phyloP scores from a whole-genome alignment of 2,329 filamentous ascomycete genomes.

The Arachnomyces sp. region DNA sequence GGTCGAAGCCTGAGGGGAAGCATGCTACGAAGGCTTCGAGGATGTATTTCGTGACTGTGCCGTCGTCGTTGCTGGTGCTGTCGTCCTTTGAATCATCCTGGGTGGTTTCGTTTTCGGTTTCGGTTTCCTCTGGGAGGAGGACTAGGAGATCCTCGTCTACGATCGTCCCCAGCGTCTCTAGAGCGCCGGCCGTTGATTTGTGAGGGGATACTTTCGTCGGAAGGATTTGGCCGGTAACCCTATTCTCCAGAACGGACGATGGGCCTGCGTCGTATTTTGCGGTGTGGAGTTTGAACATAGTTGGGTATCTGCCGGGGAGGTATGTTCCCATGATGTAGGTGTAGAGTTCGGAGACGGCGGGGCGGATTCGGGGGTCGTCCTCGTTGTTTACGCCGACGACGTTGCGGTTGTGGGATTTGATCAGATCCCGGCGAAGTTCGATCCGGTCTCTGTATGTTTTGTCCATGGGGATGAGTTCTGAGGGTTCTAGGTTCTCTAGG shows the following conservation, averaged over 20 bases:
- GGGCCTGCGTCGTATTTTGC: slow-evolving; percentile 19
- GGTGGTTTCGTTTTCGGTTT: too few species aligned
- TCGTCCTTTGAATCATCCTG: slow-evolving; percentile 23
- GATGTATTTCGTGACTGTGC: slow-evolving; percentile 39
- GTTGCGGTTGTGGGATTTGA: slow-evolving; percentile 35
- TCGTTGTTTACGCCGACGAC: slow-evolving; percentile 31
- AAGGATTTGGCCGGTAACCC: slow-evolving; percentile 37
- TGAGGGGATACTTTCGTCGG: slow-evolving; percentile 27
- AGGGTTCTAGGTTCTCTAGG: slow-evolving; percentile 45
- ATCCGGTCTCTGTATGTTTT: slow-evolving; percentile 50
- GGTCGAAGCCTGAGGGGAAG: slow-evolving; percentile 54
- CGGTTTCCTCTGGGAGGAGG: slow-evolving; percentile 39
- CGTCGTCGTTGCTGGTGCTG: slow-evolving; percentile 12
- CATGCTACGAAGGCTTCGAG: slow-evolving; percentile 51
- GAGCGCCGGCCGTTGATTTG: slow-evolving; percentile 30
- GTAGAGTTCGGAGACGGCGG: slow-evolving; percentile 52
- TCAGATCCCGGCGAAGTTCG: slow-evolving; percentile 40
- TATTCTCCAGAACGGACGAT: slow-evolving; percentile 36
- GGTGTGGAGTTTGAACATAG: slow-evolving; percentile 39
- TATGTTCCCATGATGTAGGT: slow-evolving; percentile 47
- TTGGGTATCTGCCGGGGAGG: slow-evolving; percentile 51
- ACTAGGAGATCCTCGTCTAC: slow-evolving; percentile 56
- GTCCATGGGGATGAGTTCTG: slow-evolving; percentile 53
- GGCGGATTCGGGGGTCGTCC: slow-evolving; percentile 31
- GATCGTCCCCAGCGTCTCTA: slow-evolving; percentile 44